Percentiles rank a stretch among this genome's conserved stretches.
Evolutionary conservation across 202 grass and related monocot genomes (phyloP).

Genomic region (Bolboschoenoplectus hybrid): DNA sequence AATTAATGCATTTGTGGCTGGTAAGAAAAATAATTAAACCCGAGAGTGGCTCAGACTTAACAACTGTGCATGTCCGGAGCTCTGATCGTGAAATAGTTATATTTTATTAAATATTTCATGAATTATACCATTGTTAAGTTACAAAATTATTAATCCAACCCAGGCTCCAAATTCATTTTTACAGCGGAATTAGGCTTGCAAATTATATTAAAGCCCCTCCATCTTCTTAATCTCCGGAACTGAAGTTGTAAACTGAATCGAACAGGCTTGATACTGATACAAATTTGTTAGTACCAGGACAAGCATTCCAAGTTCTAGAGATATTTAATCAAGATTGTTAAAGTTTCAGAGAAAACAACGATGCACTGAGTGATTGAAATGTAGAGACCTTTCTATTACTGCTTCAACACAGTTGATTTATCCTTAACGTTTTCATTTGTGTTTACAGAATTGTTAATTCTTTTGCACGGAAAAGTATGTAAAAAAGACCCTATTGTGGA

Average conservation of each 20-base stretch:
- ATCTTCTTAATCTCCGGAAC: neutral
- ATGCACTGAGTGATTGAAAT: slow-evolving; percentile 22
- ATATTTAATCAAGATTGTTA: neutral
- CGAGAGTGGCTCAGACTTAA: too few species aligned
- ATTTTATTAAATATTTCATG: neutral
- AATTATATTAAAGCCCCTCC: neutral
- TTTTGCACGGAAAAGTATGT: neutral
- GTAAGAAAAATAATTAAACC: neutral
- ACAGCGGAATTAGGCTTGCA: neutral
- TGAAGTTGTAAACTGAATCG: neutral
- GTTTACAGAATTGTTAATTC: neutral
- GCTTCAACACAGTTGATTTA: neutral
- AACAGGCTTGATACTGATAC: neutral
- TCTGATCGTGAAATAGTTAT: neutral
- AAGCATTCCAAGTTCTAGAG: neutral
- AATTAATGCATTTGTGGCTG: neutral
- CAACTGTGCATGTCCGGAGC: neutral
- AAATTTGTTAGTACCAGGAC: neutral
- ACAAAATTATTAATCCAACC: neutral
- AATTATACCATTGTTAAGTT: neutral
- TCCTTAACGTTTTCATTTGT: neutral
- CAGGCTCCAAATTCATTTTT: neutral
- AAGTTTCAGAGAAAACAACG: neutral
- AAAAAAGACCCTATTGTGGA: neutral
- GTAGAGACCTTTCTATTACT: slow-evolving; percentile 4